Conservation (phyloP, 177 flowering plant species). For the Vitis hybrid region DNA sequence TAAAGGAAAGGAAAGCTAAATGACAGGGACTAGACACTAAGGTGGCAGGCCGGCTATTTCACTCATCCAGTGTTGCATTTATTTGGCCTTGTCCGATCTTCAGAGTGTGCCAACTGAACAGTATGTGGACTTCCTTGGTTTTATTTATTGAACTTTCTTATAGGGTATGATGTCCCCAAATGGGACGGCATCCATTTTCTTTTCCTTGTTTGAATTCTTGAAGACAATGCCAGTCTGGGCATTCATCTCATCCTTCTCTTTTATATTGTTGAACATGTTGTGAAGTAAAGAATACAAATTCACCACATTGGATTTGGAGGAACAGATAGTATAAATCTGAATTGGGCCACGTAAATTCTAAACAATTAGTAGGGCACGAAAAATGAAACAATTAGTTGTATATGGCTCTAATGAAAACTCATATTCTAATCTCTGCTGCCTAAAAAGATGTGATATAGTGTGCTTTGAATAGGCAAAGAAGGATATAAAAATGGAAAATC, state of each 20-base stretch:
- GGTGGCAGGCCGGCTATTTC: neutral
- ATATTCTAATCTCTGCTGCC: no score
- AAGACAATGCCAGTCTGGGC: neutral
- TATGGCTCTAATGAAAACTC: no score
- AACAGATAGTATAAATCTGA: neutral
- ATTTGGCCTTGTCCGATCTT: neutral
- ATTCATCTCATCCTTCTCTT: neutral
- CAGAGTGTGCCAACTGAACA: neutral
- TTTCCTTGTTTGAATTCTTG: neutral
- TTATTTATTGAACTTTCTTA: neutral
- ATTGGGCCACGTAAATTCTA: neutral
- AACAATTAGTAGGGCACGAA: no score
- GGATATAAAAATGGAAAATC: no score
- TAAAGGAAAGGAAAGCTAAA: neutral
- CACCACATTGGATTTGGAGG: neutral
- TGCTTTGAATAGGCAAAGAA: no score
- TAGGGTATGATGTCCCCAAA: slow-evolving; percentile 5
- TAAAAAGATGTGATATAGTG: no score
- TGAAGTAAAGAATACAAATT: neutral
- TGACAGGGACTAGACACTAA: neutral
- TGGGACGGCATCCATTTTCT: neutral
- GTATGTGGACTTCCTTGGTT: neutral
- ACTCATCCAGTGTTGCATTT: neutral
- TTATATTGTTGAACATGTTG: neutral
- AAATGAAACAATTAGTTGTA: no score